These are phyloP conservation scores for Monoraphidium neglectum DNA, from an alignment of 139 green algal genomes.

Conservation along the genomic window DNA sequence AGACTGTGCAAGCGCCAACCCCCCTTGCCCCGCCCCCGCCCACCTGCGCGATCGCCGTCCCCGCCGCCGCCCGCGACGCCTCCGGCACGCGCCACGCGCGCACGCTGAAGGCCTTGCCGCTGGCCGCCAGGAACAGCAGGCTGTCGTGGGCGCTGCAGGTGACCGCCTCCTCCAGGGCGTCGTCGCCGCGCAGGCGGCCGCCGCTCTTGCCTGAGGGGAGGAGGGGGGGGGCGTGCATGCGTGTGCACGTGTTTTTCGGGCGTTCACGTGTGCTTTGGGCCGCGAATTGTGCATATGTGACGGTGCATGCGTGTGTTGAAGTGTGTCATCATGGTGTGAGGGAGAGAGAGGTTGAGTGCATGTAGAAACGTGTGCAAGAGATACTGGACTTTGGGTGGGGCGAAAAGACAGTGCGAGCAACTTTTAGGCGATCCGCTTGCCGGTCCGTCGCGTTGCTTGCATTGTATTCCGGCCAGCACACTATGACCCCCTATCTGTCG, in stretches of 20 bases:
- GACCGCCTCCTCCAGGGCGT: slow-evolving; percentile 70
- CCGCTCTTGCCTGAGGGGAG: slow-evolving; percentile 47
- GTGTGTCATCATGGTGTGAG: background rate
- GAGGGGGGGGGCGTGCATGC: background rate
- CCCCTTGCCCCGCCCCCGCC: background rate
- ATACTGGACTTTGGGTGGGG: background rate
- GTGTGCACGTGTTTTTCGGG: background rate
- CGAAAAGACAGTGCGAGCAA: too few species aligned
- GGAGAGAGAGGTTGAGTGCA: background rate
- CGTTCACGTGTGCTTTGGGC: background rate
- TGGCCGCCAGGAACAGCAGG: slow-evolving; percentile 79
- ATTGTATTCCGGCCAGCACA: too few species aligned
- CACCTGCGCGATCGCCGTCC: slow-evolving; percentile 40
- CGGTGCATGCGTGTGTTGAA: too few species aligned
- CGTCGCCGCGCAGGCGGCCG: slow-evolving; percentile 57
- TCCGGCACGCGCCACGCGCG: slow-evolving; percentile 75
- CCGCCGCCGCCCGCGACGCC: slow-evolving; percentile 52
- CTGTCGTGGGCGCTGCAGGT: slow-evolving; percentile 68
- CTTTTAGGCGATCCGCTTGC: too few species aligned
- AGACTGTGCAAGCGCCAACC: background rate
- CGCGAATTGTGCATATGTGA: background rate
- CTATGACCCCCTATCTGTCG: too few species aligned
- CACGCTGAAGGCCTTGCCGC: slow-evolving; percentile 63
- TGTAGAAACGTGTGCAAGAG: too few species aligned
- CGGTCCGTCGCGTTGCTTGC: too few species aligned